Evolutionary conservation across 2,329 filamentous ascomycete species (phyloP).

Genomic region (Rasamsonia emersonii): DNA sequence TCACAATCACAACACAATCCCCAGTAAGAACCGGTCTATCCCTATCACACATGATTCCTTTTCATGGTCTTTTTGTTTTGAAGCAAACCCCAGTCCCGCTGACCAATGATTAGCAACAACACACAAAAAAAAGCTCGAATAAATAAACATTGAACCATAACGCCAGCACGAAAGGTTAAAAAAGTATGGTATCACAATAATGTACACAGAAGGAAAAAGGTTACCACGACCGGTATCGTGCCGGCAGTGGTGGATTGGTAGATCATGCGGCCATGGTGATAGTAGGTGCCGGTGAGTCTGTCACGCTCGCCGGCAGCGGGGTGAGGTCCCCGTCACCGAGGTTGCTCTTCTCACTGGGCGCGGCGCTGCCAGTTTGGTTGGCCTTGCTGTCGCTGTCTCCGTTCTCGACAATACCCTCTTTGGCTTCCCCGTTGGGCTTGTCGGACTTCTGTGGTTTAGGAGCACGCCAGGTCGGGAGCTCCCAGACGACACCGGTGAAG

Average conservation of each 20-base stretch:
- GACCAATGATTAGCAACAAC: too few species aligned
- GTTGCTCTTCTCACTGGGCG: slow-evolving; percentile 54
- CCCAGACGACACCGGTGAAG: slow-evolving; percentile 82
- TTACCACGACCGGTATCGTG: too few species aligned
- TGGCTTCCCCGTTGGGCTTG: slow-evolving; percentile 55
- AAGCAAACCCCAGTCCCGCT: too few species aligned
- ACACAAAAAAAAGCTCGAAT: too few species aligned
- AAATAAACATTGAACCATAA: too few species aligned
- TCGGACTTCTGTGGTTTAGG: slow-evolving; percentile 30
- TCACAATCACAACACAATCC: too few species aligned
- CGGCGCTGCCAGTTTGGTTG: slow-evolving; percentile 49
- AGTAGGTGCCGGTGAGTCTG: slow-evolving; percentile 45
- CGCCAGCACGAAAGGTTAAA: too few species aligned
- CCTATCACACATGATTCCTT: too few species aligned
- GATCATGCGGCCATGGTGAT: slow-evolving; percentile 31
- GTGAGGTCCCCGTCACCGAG: slow-evolving; percentile 42
- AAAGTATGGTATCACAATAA: slow-evolving; percentile 6
- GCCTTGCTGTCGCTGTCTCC: slow-evolving; percentile 50
- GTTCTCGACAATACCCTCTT: slow-evolving; percentile 46
- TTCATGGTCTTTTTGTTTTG: too few species aligned
- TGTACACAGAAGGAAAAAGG: not conserved
- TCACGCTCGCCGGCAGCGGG: slow-evolving; percentile 35
- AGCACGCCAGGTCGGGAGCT: slow-evolving; percentile 72
- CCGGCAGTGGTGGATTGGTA: slow-evolving; percentile 1
- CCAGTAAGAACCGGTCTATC: too few species aligned